These are phyloP conservation scores for Kwoniella bestiolae DNA, from an alignment of 768 basidiomycete genomes.

Conservation along the genomic window DNA sequence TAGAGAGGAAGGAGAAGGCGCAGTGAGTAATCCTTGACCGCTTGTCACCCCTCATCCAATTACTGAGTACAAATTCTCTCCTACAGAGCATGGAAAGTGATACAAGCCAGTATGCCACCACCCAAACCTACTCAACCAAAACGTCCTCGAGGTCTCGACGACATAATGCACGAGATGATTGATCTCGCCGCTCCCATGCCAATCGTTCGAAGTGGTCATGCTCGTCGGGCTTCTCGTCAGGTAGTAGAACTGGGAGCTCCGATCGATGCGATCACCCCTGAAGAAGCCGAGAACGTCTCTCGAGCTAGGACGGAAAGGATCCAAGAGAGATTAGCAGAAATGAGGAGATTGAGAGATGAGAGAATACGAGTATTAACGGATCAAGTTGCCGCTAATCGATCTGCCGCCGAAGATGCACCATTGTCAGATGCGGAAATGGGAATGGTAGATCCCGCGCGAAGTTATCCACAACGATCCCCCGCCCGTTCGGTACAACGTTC, in stretches of 20 bases:
- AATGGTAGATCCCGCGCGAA: not conserved
- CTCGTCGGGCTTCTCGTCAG: conserved; percentile 41
- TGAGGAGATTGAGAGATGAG: conserved; percentile 32
- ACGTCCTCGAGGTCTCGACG: conserved; percentile 31
- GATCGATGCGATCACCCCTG: conserved; percentile 24
- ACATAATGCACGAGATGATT: conserved; percentile 32
- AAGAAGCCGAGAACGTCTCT: conserved; percentile 25
- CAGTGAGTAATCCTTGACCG: conserved; percentile 40
- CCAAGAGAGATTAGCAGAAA: conserved; percentile 19
- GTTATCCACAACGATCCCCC: not conserved
- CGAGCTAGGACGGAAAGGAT: conserved; percentile 2
- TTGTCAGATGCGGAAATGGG: not conserved
- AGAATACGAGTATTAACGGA: conserved; percentile 3
- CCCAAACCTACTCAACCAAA: conserved; percentile 17
- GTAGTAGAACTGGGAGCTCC: conserved; percentile 39
- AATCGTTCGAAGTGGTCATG: conserved; percentile 21
- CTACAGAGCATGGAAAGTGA: conserved; percentile 38
- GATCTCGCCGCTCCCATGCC: conserved; percentile 18
- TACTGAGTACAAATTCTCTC: not conserved
- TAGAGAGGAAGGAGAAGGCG: conserved; percentile 41
- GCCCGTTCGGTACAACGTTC: not conserved
- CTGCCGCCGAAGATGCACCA: not conserved
- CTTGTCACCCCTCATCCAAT: not conserved
- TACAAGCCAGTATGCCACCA: conserved; percentile 25
- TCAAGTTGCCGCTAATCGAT: conserved; percentile 1